phyloP scores from a whole-genome alignment of 352 stramenopile genomes.

The Globisporangium cylindrosporum region DNA sequence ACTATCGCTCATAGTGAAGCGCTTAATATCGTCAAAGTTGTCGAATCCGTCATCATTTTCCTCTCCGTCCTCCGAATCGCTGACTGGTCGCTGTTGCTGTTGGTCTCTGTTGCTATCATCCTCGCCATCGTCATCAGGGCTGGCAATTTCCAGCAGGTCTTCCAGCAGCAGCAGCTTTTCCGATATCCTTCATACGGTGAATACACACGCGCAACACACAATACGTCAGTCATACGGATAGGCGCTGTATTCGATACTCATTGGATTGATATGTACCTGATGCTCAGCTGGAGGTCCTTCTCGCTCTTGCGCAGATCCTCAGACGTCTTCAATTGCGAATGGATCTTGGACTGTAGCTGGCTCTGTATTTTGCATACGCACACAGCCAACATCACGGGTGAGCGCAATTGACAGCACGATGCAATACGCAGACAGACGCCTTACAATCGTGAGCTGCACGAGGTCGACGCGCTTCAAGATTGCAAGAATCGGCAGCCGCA shows the following conservation, averaged over 20 bases:
- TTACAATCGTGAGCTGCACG: constrained; percentile 60
- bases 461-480: constrained; percentile 82
- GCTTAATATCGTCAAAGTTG: constrained; percentile 65
- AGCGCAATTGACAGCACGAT: background rate
- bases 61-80: constrained; percentile 22
- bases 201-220: background rate
- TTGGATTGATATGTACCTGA: constrained; percentile 24
- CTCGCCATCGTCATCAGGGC: constrained; percentile 28
- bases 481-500: constrained; percentile 62
- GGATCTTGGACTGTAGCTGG: constrained; percentile 54
- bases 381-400: background rate
- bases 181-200: constrained; percentile 32
- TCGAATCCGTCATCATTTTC: constrained; percentile 64
- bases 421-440: constrained; percentile 4
- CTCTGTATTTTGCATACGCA: constrained; percentile 20
- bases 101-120: constrained; percentile 12
- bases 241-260: background rate
- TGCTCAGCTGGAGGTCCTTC: constrained; percentile 55
- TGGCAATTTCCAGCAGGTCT: constrained; percentile 67
- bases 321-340: constrained; percentile 41
- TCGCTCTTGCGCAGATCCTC: constrained; percentile 46
- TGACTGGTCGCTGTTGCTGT: background rate
- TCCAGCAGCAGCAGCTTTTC: constrained; percentile 78
- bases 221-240: background rate
- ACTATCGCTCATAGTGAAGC: constrained; percentile 20